Evolutionary conservation across 2,329 filamentous ascomycete species (phyloP), one percentile per base, ranked within the genome.

Genomic region (Neopestalotiopsis clavispora): DNA sequence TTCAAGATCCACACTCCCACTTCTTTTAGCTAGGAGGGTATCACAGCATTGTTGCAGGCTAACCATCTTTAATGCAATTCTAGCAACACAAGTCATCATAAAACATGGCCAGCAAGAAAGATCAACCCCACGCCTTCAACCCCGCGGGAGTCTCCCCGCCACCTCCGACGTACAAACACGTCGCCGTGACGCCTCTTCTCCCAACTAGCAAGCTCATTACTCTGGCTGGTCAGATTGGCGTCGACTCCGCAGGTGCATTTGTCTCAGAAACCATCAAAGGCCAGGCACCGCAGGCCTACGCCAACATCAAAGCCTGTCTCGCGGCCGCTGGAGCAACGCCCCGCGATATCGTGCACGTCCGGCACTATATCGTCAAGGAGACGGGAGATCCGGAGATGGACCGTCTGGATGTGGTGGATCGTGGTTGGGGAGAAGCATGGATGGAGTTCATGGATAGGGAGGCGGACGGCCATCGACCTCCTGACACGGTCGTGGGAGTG

Each of bases 121-220:
- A 1, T 60, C 60, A 65, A 52, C 62, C 62, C 62, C 40, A 52
- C 62, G 30, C 62, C 20, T 65, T 65, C 62, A 56, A 65, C 42
- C 62, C 62, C n/a, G 23, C 42, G 2, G 62, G 42, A 6, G 62
- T 65, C 4, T 20, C 62, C 38, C n/a, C 62, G 13, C 62, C 62
- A n/a, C 62, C 62, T 12, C 62, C 62, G 23, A 65, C 62, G 28
- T 65, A 65, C 14, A 65, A 52, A 3, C 62, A 65, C 40, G 62
- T 65, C 4, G 38, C 38, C 42, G 62, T 65, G 23, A 65, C 62
- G 40, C 62, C 62, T 32, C 17, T 65, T 6, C 20, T 65, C 3
- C 42, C 62, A 9, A 52, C 38, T 1, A 49, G 38, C 62, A 52
- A 65, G 17, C 42, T 65, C 32, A 52, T 65, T 14, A 65, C 20